These are phyloP conservation scores for Lycium barbarum DNA, from an alignment of 257 asterid species.

Conservation along the genomic window DNA sequence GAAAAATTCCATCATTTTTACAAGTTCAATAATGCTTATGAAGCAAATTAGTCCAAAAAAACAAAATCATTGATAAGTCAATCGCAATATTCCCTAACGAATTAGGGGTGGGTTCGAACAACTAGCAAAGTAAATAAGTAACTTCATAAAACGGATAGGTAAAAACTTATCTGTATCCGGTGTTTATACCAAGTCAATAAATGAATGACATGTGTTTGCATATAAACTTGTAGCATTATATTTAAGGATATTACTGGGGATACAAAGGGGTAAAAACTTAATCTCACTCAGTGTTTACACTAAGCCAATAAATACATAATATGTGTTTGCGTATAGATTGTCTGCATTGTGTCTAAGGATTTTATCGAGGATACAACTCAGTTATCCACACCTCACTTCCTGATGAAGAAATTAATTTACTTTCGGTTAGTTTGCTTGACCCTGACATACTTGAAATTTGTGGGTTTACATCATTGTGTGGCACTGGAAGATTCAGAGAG, in stretches of 20 bases:
- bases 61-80: not conserved
- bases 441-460: too few relatives aligned
- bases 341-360: not conserved
- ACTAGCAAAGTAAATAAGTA: not conserved
- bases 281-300: too few relatives aligned
- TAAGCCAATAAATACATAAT: too few relatives aligned
- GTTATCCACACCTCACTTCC: slow-evolving; percentile 7
- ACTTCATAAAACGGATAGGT: not conserved
- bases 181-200: not conserved
- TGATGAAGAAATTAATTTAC: too few relatives aligned
- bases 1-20: not conserved
- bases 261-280: too few relatives aligned
- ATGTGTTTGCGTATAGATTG: too few relatives aligned
- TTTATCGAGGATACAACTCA: slow-evolving; percentile 28
- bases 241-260: too few relatives aligned
- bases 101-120: not conserved
- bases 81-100: not conserved
- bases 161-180: not conserved
- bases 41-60: not conserved
- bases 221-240: too few relatives aligned
- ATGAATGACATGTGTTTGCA: not conserved
- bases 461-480: too few relatives aligned
- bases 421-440: too few relatives aligned
- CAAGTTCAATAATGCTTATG: not conserved
- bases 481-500: too few relatives aligned